phyloP scores from a whole-genome alignment of 1,284 basidiomycete species.

The Fomitopsis betulina region DNA sequence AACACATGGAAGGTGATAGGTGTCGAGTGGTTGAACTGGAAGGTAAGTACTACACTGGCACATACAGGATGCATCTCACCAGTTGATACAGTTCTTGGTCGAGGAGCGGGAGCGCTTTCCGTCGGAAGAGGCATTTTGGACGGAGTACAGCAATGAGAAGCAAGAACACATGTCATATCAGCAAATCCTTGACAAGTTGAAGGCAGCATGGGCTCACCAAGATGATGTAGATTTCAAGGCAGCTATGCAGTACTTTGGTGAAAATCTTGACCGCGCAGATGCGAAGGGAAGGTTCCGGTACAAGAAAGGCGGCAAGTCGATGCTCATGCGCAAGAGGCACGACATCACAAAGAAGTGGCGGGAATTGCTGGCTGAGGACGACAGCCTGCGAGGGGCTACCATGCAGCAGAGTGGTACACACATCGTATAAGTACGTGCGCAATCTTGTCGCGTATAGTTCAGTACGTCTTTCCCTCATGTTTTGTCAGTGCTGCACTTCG shows the following conservation, averaged over 20 bases:
- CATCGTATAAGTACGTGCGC: neutral
- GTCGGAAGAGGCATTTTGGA: constrained; percentile 15
- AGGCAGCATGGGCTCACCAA: neutral
- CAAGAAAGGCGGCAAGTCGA: neutral
- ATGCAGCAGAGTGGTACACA: neutral
- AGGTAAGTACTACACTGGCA: constrained; percentile 11
- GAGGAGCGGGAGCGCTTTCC: constrained; percentile 13
- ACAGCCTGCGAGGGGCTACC: neutral
- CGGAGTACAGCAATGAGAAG: constrained; percentile 5
- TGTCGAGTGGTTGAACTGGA: constrained; percentile 19
- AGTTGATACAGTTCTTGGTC: constrained; percentile 12
- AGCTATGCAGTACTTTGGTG: constrained; percentile 10
- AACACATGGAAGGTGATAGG: constrained; percentile 13
- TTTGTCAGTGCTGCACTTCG: no score
- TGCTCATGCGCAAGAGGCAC: neutral
- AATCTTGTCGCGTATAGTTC: neutral
- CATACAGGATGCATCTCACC: neutral
- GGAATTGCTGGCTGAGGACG: neutral
- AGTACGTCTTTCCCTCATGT: neutral
- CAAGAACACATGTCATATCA: constrained; percentile 6
- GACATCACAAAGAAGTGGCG: neutral
- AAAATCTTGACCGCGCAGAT: constrained; percentile 3
- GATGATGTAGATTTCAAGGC: constrained; percentile 4
- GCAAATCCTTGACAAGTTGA: constrained; percentile 5
- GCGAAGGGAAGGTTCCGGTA: constrained; percentile 11